phyloP scores from a whole-genome alignment of 176 grass and related monocot species.

The Zea luxurians region DNA sequence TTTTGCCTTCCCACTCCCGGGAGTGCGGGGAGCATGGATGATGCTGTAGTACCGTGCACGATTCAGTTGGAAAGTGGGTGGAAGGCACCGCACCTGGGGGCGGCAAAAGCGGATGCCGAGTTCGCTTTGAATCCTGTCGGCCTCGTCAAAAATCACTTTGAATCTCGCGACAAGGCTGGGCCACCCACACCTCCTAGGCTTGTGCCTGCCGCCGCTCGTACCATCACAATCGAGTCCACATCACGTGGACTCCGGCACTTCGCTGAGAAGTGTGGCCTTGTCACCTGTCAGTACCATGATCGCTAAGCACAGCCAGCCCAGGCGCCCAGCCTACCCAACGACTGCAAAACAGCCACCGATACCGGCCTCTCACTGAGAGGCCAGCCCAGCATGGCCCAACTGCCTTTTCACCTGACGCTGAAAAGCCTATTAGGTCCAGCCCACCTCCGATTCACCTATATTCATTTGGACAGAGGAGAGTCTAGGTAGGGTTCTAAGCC shows the following conservation, averaged over 20 bases:
- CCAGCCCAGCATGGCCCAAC: not conserved
- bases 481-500: slow-evolving; percentile 28
- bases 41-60: not conserved
- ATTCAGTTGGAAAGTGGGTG: not conserved
- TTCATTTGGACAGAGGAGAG: not conserved
- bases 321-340: not conserved
- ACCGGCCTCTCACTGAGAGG: not conserved
- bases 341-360: not conserved
- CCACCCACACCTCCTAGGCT: not conserved
- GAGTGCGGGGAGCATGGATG: not conserved
- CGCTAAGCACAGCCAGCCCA: not conserved
- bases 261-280: not conserved
- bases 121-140: slow-evolving; percentile 1
- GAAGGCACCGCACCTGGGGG: not conserved
- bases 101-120: slow-evolving; percentile 25
- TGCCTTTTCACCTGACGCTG: not conserved
- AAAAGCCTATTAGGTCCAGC: not conserved
- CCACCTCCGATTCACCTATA: not conserved
- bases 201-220: not conserved
- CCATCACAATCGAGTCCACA: not conserved
- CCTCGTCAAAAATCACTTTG: not conserved
- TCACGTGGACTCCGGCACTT: not conserved
- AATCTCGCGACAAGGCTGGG: not conserved
- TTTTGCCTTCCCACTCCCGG: not conserved
- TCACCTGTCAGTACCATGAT: not conserved